Percentiles rank a stretch among this genome's conserved stretches.
phyloP scores from a whole-genome alignment of 129 eudicot species.

The Smallanthus sonchifolius region DNA sequence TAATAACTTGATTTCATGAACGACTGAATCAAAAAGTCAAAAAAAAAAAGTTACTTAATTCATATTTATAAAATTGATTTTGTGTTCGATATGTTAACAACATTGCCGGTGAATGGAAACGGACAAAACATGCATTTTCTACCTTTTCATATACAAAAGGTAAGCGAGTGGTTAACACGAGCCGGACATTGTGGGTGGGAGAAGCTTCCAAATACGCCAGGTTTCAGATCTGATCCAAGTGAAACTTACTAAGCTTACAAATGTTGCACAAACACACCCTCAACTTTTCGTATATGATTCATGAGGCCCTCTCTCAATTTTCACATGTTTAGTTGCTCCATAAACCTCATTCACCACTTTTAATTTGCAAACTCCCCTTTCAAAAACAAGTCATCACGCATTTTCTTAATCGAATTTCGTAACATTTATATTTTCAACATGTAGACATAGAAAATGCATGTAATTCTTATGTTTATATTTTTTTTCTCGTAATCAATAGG shows the following conservation, averaged over 20 bases:
- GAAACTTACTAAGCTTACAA: background rate
- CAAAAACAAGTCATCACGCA: background rate
- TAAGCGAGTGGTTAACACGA: constrained; percentile 22
- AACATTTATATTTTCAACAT: no score
- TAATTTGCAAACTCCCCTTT: background rate
- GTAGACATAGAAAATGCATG: no score
- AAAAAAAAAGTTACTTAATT: background rate
- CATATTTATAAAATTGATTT: background rate
- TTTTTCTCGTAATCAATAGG: no score
- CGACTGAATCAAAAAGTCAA: no score
- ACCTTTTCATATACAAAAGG: constrained; percentile 14
- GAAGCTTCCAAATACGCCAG: constrained; percentile 24
- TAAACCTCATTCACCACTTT: background rate
- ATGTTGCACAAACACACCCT: constrained; percentile 4
- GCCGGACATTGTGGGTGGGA: constrained; percentile 27
- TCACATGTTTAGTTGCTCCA: background rate
- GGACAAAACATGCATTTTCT: constrained; percentile 17
- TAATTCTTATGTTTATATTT: no score
- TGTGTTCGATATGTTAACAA: background rate
- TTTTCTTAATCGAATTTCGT: background rate
- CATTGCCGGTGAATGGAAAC: background rate
- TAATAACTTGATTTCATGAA: no score
- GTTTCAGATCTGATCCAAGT: constrained; percentile 25
- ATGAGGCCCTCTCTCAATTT: background rate
- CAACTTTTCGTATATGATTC: background rate